phyloP scores from a whole-genome alignment of 179 eudicot genomes.

The Spinacia oleracea region DNA sequence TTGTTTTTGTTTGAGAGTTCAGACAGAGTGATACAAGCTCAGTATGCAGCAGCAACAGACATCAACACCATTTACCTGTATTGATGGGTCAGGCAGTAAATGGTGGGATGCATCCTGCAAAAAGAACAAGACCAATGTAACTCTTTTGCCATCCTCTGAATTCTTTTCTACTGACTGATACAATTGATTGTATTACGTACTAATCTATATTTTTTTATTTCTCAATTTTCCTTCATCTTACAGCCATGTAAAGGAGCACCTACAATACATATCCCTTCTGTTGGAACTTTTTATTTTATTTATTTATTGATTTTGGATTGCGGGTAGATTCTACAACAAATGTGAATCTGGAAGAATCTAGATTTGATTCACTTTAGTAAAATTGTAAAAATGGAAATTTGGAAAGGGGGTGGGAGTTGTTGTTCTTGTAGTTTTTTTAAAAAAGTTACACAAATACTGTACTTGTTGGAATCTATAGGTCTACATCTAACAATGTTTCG shows the following conservation, averaged over 20 bases:
- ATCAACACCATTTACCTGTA: too few species aligned
- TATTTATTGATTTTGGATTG: background rate
- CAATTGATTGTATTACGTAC: background rate
- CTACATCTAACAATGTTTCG: conserved; percentile 3
- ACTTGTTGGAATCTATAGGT: background rate
- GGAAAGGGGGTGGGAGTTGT: background rate
- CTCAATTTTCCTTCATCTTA: conserved; percentile 11
- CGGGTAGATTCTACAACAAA: background rate
- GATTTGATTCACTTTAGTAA: background rate
- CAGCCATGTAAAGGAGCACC: conserved; percentile 97
- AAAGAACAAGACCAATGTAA: conserved; percentile 81
- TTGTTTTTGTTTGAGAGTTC: too few species aligned
- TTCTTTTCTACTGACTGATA: background rate
- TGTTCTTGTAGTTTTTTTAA: background rate
- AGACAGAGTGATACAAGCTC: too few species aligned
- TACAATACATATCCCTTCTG: conserved; percentile 50
- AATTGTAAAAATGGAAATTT: background rate
- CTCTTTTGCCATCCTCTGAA: background rate
- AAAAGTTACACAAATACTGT: background rate
- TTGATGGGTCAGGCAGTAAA: conserved; percentile 92
- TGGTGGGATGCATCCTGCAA: conserved; percentile 99
- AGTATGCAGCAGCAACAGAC: too few species aligned
- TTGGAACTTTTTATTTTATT: background rate
- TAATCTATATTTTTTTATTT: conserved; percentile 34
- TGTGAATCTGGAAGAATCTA: background rate